Percentiles rank a stretch among this genome's conserved stretches.
phyloP scores from a whole-genome alignment of 2,329 filamentous ascomycete genomes.

The Pseudogymnoascus sp. region DNA sequence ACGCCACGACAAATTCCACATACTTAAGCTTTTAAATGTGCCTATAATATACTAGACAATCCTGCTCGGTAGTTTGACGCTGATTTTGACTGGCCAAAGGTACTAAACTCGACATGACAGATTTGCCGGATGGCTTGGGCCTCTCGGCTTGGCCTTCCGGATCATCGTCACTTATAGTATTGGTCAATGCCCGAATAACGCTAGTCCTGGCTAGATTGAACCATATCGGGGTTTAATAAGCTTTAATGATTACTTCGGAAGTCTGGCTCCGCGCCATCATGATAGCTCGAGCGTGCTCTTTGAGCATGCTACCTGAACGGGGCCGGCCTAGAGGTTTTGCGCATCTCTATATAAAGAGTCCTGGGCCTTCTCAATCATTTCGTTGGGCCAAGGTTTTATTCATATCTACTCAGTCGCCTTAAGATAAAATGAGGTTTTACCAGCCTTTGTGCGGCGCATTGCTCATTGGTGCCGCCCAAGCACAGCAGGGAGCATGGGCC shows the following conservation, averaged over 20 bases:
- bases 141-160: background rate
- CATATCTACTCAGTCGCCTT: background rate
- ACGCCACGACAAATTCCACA: background rate
- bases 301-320: background rate
- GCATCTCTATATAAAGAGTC: background rate
- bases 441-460: background rate
- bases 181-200: background rate
- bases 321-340: background rate
- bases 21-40: background rate
- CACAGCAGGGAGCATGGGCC: constrained; percentile 12
- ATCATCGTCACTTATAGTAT: background rate
- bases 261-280: background rate
- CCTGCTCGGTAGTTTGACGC: background rate
- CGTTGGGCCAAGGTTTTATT: background rate
- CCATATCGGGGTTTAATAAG: background rate
- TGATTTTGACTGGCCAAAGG: background rate
- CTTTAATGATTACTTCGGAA: background rate
- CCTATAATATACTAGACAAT: background rate
- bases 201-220: background rate
- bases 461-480: background rate
- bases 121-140: background rate
- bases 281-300: background rate
- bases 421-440: background rate
- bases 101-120: background rate
- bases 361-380: background rate